phyloP scores from a whole-genome alignment of 1,139 yeast genomes.

The Pichia sp. region DNA sequence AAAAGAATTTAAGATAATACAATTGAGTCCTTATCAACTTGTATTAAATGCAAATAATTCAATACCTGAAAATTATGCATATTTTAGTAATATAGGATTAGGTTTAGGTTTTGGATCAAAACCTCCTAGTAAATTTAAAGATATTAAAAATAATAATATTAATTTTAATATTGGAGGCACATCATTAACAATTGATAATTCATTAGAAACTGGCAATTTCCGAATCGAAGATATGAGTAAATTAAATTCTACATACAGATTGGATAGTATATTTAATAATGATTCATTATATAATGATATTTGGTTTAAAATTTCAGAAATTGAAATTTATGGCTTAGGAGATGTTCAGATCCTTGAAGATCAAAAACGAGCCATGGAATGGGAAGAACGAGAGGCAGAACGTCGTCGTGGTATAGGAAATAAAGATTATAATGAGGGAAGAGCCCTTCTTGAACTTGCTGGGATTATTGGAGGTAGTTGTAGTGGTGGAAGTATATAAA shows the following conservation, averaged over 20 bases:
- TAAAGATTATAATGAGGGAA: conserved; percentile 65
- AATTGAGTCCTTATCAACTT: conserved; percentile 61
- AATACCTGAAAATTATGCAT: conserved; percentile 38
- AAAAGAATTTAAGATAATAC: conserved; percentile 46
- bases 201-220: conserved; percentile 75
- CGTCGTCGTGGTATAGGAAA: conserved; percentile 64
- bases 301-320: conserved; percentile 61
- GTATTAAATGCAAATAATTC: conserved; percentile 39
- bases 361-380: conserved; percentile 75
- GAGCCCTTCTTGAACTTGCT: conserved; percentile 85
- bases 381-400: conserved; percentile 85
- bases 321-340: conserved; percentile 93
- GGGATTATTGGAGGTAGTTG: conserved; percentile 72
- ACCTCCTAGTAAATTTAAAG: conserved; percentile 49
- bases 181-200: conserved; percentile 69
- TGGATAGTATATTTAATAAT: neutral
- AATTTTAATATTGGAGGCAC: conserved; percentile 55
- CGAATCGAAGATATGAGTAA: conserved; percentile 47
- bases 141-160: conserved; percentile 3
- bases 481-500: conserved; percentile 45
- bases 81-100: conserved; percentile 63
- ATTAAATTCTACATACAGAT: conserved; percentile 3
- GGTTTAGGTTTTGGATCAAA: conserved; percentile 77
- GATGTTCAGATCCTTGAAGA: conserved; percentile 67
- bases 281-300: conserved; percentile 41